These are phyloP conservation scores for Lactifluus rugatus DNA, from an alignment of 768 basidiomycete genomes.

Conservation along the genomic window DNA sequence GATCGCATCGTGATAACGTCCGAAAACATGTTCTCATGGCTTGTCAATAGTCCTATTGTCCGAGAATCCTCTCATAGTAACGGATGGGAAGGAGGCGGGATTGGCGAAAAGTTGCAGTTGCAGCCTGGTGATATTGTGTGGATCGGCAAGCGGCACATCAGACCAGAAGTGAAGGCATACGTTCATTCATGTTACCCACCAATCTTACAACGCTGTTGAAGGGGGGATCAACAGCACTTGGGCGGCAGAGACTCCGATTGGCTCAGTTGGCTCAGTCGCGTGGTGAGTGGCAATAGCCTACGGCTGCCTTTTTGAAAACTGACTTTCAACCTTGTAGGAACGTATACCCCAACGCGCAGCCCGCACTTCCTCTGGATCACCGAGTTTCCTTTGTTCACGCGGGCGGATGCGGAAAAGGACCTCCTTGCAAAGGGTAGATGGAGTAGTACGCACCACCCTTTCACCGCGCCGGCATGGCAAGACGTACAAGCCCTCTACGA, in stretches of 20 bases:
- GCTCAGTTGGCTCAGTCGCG: constrained; percentile 54
- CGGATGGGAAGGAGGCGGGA: not conserved
- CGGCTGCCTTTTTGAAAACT: not conserved
- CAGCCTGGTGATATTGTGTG: constrained; percentile 17
- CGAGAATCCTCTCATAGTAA: not conserved
- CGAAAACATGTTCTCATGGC: constrained; percentile 39
- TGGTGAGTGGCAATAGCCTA: constrained; percentile 34
- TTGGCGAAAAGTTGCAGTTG: not conserved
- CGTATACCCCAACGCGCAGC: constrained; percentile 38
- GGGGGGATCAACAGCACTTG: constrained; percentile 83
- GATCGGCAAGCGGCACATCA: constrained; percentile 9
- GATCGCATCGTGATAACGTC: constrained; percentile 42
- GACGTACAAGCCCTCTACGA: constrained; percentile 70
- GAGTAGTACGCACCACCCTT: constrained; percentile 92
- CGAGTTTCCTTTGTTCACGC: constrained; percentile 89
- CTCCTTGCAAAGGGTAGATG: constrained; percentile 78
- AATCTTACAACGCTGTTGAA: constrained; percentile 26
- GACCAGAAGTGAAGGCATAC: constrained; percentile 8
- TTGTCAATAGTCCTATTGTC: constrained; percentile 29
- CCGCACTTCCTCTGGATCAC: constrained; percentile 94
- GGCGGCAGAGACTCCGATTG: constrained; percentile 56
- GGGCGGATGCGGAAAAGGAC: constrained; percentile 79
- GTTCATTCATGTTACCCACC: not conserved
- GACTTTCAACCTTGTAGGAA: constrained; percentile 35
- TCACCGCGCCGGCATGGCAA: constrained; percentile 91